phyloP scores from a whole-genome alignment of 1,139 yeast species.

The Sugiyamaella japonica region DNA sequence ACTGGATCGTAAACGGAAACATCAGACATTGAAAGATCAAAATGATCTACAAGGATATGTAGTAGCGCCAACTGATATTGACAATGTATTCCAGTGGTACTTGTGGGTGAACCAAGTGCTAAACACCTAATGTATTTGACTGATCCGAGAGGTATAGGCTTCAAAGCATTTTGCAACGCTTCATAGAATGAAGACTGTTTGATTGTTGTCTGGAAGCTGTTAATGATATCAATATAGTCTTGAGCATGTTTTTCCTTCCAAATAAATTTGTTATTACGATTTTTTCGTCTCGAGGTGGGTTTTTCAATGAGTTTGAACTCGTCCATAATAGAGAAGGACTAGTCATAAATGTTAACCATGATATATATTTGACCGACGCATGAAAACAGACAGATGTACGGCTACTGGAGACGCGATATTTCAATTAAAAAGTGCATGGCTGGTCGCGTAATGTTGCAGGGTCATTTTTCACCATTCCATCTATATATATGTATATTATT shows the following conservation, averaged over 20 bases:
- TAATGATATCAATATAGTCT: constrained; percentile 26
- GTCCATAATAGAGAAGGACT: constrained; percentile 1
- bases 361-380: background rate
- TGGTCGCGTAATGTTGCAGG: background rate
- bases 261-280: constrained; percentile 23
- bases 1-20: constrained; percentile 67
- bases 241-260: constrained; percentile 28
- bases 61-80: constrained; percentile 64
- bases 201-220: constrained; percentile 19
- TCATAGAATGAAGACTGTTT: constrained; percentile 21
- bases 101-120: constrained; percentile 69
- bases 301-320: constrained; percentile 10
- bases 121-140: constrained; percentile 54
- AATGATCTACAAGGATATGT: constrained; percentile 41
- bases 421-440: constrained; percentile 10
- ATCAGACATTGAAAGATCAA: constrained; percentile 27
- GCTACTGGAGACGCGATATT: constrained; percentile 3
- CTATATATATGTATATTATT: background rate
- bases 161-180: constrained; percentile 14
- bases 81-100: constrained; percentile 50
- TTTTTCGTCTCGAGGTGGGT: constrained; percentile 6
- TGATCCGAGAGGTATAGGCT: constrained; percentile 1
- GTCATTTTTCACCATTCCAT: too few species aligned
- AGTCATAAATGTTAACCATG: background rate
- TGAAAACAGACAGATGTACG: background rate